Base-by-base conservation (phyloP, 2,329 filamentous ascomycete genomes). In the Zymoseptoria crescenta region DNA sequence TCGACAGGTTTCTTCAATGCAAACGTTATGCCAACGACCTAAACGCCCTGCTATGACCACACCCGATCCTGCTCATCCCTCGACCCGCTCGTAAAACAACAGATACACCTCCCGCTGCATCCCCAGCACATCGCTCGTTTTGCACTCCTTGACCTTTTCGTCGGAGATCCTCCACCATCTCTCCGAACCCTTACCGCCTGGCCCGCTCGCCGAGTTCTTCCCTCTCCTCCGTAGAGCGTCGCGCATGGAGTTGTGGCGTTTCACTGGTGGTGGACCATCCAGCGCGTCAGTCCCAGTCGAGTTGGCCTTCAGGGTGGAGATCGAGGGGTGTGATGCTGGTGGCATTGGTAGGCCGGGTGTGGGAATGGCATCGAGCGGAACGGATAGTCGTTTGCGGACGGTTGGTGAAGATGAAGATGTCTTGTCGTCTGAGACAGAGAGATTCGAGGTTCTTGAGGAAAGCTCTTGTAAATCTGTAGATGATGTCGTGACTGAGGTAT, bases 141-240 rank as follows among this genome's bases (percentile, higher is more conserved):
- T 96, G 65, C 91, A 88, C 75, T 97, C 93, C 71, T 93, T 94
- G 68, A 97, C 85, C 75, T 95, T 96, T 65, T 99, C 94, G 72
- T 99, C 94, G 65, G 92, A 96, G 65, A 99, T 96, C 41, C 94
- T 85, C 94, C 94, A 99, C 94, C 94, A 99, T 49, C 88, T 85
- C 51, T 52, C 51, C 8, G 8, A n/a, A 3, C 50, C 50, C 8
- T 52, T 52, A 21, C 50, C 27, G 21, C 51, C 29, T 3, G 13
- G n/a, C 4, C 16, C 16, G 16, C 35, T 16, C 2, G 13, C 4
- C 7, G 35, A 45, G 5, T 16, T 13, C 50, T 48, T n/a, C 55
- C 54, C 8, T 35, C 48, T 16, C 9, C 49, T 8, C 35, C 35
- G 13, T n/a, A 45, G 16, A 6, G 35, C 35, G 1, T 45, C 35